Evolutionary conservation across 441 rosid genomes (phyloP).

Genomic region (Raphanus hybrid): DNA sequence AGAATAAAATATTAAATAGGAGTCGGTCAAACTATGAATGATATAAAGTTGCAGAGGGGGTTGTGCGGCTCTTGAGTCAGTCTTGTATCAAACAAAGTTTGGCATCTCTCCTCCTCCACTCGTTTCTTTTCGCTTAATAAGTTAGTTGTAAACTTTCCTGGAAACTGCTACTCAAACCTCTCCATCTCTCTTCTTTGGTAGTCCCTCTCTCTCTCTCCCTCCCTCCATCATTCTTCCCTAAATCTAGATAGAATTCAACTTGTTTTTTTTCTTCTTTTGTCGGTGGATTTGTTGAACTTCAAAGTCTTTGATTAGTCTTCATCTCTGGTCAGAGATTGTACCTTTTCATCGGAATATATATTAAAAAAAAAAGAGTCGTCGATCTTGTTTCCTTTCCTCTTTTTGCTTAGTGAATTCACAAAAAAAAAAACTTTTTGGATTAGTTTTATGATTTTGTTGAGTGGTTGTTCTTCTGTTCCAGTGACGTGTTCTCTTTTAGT

Average conservation of each 20-base stretch:
- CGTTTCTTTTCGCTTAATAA: not conserved
- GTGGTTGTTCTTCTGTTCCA: not conserved
- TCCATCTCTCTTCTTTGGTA: slow-evolving; percentile 22
- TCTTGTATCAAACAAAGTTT: not conserved
- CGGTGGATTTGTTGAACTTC: slow-evolving; percentile 29
- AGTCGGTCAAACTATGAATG: slow-evolving; percentile 5
- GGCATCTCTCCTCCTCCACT: slow-evolving; percentile 4
- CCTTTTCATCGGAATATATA: not conserved
- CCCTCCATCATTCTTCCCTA: not conserved
- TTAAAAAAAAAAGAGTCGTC: not conserved
- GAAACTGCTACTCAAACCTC: slow-evolving; percentile 18
- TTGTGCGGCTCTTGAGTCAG: slow-evolving; percentile 4
- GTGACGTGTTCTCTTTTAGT: slow-evolving; percentile 9
- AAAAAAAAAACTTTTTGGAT: not conserved
- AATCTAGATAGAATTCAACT: not conserved
- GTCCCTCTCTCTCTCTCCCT: not conserved
- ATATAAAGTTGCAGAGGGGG: not conserved
- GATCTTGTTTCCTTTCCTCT: slow-evolving; percentile 12
- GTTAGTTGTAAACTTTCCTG: slow-evolving; percentile 9
- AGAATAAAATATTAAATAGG: not conserved
- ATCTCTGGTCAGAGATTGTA: slow-evolving; percentile 9
- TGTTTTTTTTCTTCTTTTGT: not conserved
- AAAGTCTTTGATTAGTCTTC: not conserved
- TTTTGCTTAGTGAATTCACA: too few relatives aligned
- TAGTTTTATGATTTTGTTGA: slow-evolving; percentile 1